phyloP scores from a whole-genome alignment of 2,329 filamentous ascomycete genomes.

The Venturiaceae sp. region DNA sequence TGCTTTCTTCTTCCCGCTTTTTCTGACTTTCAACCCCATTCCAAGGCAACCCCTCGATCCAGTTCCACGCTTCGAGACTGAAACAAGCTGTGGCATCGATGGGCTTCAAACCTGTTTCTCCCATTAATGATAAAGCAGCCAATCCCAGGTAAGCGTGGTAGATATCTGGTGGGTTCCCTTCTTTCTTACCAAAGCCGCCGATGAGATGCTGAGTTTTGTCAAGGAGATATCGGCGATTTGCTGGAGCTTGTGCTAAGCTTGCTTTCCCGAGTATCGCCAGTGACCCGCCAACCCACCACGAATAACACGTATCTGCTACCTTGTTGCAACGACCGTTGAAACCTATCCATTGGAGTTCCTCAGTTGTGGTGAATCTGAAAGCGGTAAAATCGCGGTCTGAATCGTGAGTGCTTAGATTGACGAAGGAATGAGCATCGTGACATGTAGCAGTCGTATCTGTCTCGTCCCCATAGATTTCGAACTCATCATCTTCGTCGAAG shows the following conservation, averaged over 20 bases:
- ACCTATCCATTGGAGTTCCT: conserved; percentile 56
- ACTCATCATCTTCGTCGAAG: conserved; percentile 25
- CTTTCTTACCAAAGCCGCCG: conserved; percentile 36
- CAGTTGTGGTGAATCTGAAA: conserved; percentile 23
- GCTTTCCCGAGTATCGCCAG: conserved; percentile 44
- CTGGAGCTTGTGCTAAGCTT: conserved; percentile 15
- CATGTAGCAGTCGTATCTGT: conserved; percentile 28
- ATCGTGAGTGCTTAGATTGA: conserved; percentile 19
- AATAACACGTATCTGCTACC: conserved; percentile 87
- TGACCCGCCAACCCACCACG: conserved; percentile 78
- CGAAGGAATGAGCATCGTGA: conserved; percentile 28
- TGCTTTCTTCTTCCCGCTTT: background rate
- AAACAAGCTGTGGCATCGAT: conserved; percentile 5
- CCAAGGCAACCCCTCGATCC: background rate
- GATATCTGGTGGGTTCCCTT: conserved; percentile 49
- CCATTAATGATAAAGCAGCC: conserved; percentile 64
- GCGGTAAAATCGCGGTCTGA: conserved; percentile 15
- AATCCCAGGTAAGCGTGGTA: conserved; percentile 87
- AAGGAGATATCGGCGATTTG: conserved; percentile 56
- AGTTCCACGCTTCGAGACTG: background rate
- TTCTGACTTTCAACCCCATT: background rate
- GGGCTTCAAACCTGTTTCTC: conserved; percentile 16
- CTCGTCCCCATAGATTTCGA: conserved; percentile 26
- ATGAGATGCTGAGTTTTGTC: conserved; percentile 80
- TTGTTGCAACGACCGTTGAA: conserved; percentile 92